These are phyloP conservation scores for Globisporangium uncinulatum DNA, from an alignment of 352 stramenopile genomes.

Conservation along the genomic window DNA sequence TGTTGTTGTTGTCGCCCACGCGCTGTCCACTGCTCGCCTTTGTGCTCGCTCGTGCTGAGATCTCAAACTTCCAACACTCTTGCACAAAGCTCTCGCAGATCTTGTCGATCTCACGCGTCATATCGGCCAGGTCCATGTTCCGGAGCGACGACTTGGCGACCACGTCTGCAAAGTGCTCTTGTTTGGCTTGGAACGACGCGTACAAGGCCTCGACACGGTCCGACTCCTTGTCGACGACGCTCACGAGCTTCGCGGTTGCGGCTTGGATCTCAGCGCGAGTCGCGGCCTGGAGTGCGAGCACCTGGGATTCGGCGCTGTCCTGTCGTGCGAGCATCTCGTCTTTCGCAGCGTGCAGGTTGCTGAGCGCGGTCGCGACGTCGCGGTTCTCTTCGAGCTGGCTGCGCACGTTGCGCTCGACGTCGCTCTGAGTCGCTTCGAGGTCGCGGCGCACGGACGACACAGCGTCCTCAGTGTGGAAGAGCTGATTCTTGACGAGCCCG, in stretches of 20 bases:
- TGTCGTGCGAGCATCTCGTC: conserved; percentile 49
- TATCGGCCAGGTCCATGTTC: conserved; percentile 74
- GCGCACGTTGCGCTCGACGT: conserved; percentile 50
- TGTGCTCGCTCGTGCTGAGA: conserved; percentile 53
- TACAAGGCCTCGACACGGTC: conserved; percentile 79
- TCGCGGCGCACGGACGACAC: conserved; percentile 51
- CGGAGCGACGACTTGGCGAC: conserved; percentile 70
- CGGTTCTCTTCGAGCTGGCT: conserved; percentile 57
- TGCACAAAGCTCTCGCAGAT: conserved; percentile 74
- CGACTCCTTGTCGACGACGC: conserved; percentile 76
- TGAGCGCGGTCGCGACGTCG: conserved; percentile 29
- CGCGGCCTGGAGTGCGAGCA: conserved; percentile 63
- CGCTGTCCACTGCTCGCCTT: conserved; percentile 24
- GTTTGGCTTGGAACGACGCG: conserved; percentile 71
- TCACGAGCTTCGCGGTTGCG: conserved; percentile 51
- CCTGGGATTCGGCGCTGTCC: conserved; percentile 50
- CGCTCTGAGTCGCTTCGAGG: conserved; percentile 50
- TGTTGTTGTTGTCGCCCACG: conserved; percentile 38
- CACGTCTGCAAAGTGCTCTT: conserved; percentile 75
- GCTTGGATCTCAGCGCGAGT: conserved; percentile 71
- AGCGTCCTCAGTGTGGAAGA: conserved; percentile 71
- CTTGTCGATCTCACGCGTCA: conserved; percentile 78
- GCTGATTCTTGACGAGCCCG: conserved; percentile 56
- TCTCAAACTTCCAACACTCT: conserved; percentile 88
- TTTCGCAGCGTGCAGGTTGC: conserved; percentile 34